Base-by-base conservation (phyloP, 2,329 filamentous ascomycete genomes). In the Alternaria sp. region DNA sequence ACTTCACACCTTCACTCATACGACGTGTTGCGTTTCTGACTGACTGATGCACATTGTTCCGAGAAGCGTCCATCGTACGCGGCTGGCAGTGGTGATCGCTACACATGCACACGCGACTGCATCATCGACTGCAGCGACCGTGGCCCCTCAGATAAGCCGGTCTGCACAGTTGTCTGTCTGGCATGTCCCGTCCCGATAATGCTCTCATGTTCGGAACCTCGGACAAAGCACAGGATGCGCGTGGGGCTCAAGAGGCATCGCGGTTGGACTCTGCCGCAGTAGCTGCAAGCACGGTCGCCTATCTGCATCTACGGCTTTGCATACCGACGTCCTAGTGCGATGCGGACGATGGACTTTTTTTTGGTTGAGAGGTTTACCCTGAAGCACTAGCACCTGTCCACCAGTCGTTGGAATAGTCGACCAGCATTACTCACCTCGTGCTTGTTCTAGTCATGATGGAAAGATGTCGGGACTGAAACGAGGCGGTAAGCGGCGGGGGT, bases 191-290 rank as follows among this genome's bases (percentile, higher is more conserved):
- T 42, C 52, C 47, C 58, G 58, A 57, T 26, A 28, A 42, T 47
- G 36, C 47, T 57, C 22, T 36, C 24, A 26, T 42, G n/a, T 20
- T 54, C 44, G 53, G 60, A 41, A 57, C n/a, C 20, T 43, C 60
- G 54, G 60, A 59, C 60, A 52, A 58, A 46, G 46, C 57, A 59
- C 48, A 48, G 59, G 46, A 54, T 55, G 39, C 59, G 63, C 66
- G 59, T 66, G 63, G 62, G 43, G 36, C 48, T 62, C 64, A 57
- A 65, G 46, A 54, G 58, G 52, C 52, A 54, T 65, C 46, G 62
- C 60, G 60, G 64, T 57, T 67, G 66, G 66, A 54, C 38, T 61
- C 59, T 48, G 56, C 43, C 61, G 41, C 49, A 56, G 54, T 49
- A 55, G 51, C 46, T 46, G 52, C 53, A 61, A 43, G 49, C 54